Conservation (phyloP, 2,329 filamentous ascomycete species). For the Chaetomium globosum region DNA sequence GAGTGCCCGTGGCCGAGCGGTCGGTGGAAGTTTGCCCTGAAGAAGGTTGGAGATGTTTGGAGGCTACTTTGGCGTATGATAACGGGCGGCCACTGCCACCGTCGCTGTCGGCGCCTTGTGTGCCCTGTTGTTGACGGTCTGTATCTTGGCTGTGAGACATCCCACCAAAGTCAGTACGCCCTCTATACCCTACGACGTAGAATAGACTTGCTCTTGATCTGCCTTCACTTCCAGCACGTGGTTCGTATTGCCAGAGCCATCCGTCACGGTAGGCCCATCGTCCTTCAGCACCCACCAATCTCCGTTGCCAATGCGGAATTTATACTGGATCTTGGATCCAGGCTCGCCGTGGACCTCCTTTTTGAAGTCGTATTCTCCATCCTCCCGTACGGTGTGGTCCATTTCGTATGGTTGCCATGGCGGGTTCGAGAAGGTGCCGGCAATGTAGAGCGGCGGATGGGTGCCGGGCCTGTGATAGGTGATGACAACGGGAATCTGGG, state of each 20-base stretch:
- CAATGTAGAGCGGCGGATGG: slow-evolving; percentile 69
- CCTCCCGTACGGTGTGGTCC: slow-evolving; percentile 53
- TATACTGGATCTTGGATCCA: slow-evolving; percentile 70
- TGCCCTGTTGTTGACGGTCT: not conserved
- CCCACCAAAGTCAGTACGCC: not conserved
- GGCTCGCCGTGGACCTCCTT: slow-evolving; percentile 58
- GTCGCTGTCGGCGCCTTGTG: not conserved
- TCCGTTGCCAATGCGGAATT: slow-evolving; percentile 67
- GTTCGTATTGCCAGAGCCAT: slow-evolving; percentile 53
- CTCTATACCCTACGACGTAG: not conserved
- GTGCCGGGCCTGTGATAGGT: slow-evolving; percentile 63
- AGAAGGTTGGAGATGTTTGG: slow-evolving; percentile 19
- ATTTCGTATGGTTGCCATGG: slow-evolving; percentile 71
- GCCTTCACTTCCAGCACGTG: slow-evolving; percentile 48
- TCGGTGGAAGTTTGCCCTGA: not conserved
- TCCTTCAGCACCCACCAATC: slow-evolving; percentile 74
- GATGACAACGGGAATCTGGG: slow-evolving; percentile 56
- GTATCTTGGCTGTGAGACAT: not conserved
- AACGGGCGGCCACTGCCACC: not conserved
- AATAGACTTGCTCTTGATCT: slow-evolving; percentile 25
- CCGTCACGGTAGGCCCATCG: slow-evolving; percentile 54
- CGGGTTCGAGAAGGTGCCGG: slow-evolving; percentile 68
- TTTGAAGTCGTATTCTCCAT: slow-evolving; percentile 61
- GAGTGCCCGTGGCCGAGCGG: slow-evolving; percentile 38
- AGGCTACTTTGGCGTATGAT: slow-evolving; percentile 12